Evolutionary conservation across 495 filamentous ascomycete species (phyloP).

Genomic region (Trichodelitschia bisporula): DNA sequence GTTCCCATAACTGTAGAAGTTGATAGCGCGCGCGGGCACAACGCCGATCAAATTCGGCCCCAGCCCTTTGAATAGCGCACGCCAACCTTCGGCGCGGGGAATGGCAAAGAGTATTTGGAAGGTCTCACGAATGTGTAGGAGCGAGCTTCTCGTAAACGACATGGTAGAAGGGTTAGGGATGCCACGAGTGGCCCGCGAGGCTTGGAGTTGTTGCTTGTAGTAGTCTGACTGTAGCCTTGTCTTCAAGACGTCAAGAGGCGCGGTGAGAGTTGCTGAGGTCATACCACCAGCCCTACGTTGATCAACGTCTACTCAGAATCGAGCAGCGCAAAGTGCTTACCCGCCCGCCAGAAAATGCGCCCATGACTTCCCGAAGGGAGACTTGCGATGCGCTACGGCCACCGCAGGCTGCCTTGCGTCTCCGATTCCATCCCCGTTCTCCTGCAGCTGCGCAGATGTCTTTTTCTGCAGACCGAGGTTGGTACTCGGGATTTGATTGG

Average conservation of each 20-base stretch:
- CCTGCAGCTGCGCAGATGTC: slow-evolving; percentile 26
- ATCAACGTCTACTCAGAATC: slow-evolving; percentile 5
- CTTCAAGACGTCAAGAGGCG: slow-evolving; percentile 75
- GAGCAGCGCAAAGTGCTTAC: slow-evolving; percentile 22
- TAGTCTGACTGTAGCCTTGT: slow-evolving; percentile 78
- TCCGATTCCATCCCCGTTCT: slow-evolving; percentile 32
- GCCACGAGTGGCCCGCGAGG: slow-evolving; percentile 21
- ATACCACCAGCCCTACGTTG: slow-evolving; percentile 51
- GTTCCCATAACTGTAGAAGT: slow-evolving; percentile 78
- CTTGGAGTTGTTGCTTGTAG: slow-evolving; percentile 43
- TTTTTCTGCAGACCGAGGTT: slow-evolving; percentile 1
- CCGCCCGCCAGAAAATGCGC: slow-evolving; percentile 74
- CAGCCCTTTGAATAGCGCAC: slow-evolving; percentile 70
- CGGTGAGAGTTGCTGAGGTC: slow-evolving; percentile 65
- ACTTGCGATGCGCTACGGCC: slow-evolving; percentile 14
- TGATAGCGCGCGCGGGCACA: slow-evolving; percentile 64
- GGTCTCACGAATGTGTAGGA: slow-evolving; percentile 49
- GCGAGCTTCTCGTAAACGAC: slow-evolving; percentile 20
- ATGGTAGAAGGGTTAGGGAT: slow-evolving; percentile 21
- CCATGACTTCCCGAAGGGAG: slow-evolving; percentile 51
- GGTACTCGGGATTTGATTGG: background rate
- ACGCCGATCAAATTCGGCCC: slow-evolving; percentile 74
- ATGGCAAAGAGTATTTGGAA: slow-evolving; percentile 58
- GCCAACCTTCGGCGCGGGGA: slow-evolving; percentile 51
- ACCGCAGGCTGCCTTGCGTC: slow-evolving; percentile 12